Conservation (phyloP, 495 filamentous ascomycete genomes). For the Cercophora samala region DNA sequence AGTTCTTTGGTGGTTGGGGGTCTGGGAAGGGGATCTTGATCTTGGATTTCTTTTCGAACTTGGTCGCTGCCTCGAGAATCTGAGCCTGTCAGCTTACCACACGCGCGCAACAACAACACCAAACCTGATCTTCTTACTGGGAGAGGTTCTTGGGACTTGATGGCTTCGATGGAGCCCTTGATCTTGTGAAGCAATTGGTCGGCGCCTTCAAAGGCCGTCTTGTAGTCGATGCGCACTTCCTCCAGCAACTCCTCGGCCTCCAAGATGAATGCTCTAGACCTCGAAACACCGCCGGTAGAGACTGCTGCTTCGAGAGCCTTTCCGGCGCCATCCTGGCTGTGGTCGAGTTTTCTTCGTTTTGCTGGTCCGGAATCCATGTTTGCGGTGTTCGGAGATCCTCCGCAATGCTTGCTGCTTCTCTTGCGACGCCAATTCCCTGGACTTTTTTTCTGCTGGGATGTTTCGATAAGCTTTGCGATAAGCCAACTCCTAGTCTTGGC, state of each 20-base stretch:
- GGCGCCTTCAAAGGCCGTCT: slow-evolving; percentile 58
- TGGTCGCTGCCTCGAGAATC: slow-evolving; percentile 64
- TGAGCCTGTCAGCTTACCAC: slow-evolving; percentile 25
- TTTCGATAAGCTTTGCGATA: slow-evolving; percentile 21
- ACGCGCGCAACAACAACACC: background rate
- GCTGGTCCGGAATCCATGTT: slow-evolving; percentile 43
- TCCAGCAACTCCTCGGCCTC: slow-evolving; percentile 80
- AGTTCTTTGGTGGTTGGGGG: slow-evolving; percentile 66
- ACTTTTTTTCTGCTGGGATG: slow-evolving; percentile 21
- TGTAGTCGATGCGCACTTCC: slow-evolving; percentile 65
- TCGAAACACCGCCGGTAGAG: slow-evolving; percentile 32
- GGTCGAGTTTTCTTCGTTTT: slow-evolving; percentile 51
- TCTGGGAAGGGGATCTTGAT: slow-evolving; percentile 77
- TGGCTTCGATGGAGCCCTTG: slow-evolving; percentile 69
- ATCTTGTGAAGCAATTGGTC: slow-evolving; percentile 68
- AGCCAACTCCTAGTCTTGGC: slow-evolving; percentile 1
- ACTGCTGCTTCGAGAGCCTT: slow-evolving; percentile 30
- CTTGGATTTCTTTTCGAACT: slow-evolving; percentile 60
- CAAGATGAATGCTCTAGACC: slow-evolving; percentile 71
- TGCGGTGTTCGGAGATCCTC: slow-evolving; percentile 1
- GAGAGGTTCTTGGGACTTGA: slow-evolving; percentile 54
- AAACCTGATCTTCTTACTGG: slow-evolving; percentile 41
- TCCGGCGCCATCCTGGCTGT: slow-evolving; percentile 28
- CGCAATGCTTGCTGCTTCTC: background rate
- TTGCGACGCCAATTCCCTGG: background rate